Evolutionary conservation across 2,329 filamentous ascomycete genomes (phyloP).

Genomic region (Clarireedia homoeocarpa): DNA sequence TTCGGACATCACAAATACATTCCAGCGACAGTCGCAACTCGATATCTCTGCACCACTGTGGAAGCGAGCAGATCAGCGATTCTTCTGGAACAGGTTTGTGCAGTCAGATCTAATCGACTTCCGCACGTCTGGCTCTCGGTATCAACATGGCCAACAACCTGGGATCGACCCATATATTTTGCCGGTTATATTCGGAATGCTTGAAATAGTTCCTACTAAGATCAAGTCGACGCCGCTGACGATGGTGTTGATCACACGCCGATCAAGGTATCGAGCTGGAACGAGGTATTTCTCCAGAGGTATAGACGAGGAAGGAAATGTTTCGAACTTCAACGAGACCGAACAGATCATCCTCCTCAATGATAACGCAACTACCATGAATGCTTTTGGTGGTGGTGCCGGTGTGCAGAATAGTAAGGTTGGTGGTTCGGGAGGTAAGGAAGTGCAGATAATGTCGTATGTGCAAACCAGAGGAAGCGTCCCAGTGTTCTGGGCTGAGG

Average conservation of each 20-base stretch:
- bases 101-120: constrained; percentile 90
- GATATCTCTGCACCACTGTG: constrained; percentile 70
- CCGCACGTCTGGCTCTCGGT: constrained; percentile 54
- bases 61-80: constrained; percentile 90
- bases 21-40: constrained; percentile 82
- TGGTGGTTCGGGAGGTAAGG: constrained; percentile 51
- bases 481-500: constrained; percentile 90
- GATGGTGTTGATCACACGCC: constrained; percentile 77
- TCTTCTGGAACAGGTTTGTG: constrained; percentile 97
- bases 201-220: constrained; percentile 79
- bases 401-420: constrained; percentile 69
- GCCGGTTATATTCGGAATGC: constrained; percentile 92
- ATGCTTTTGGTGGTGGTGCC: constrained; percentile 71
- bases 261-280: constrained; percentile 80
- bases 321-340: constrained; percentile 99
- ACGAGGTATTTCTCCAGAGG: constrained; percentile 94
- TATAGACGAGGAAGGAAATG: constrained; percentile 85
- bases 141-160: constrained; percentile 61
- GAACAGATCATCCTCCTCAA: constrained; percentile 90
- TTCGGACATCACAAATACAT: constrained; percentile 91
- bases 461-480: constrained; percentile 96
- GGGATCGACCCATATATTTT: constrained; percentile 86
- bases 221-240: constrained; percentile 82
- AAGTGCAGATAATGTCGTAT: constrained; percentile 86
- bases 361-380: constrained; percentile 64